phyloP scores from a whole-genome alignment of 805 yeast genomes.

The Saturnispora diversa region DNA sequence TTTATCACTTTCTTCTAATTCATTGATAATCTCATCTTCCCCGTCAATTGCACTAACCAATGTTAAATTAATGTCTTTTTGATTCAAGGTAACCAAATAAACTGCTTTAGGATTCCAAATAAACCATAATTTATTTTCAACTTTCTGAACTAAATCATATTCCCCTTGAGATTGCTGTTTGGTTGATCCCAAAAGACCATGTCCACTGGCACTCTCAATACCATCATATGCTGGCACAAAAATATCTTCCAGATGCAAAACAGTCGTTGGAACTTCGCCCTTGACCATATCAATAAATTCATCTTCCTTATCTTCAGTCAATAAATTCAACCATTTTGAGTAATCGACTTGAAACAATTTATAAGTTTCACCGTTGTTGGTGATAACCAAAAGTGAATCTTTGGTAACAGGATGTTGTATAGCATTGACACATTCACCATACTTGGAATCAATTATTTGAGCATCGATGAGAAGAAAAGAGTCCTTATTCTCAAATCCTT shows the following conservation, averaged over 20 bases:
- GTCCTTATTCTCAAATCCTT: constrained; percentile 10
- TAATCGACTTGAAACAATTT: constrained; percentile 24
- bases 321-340: constrained; percentile 21
- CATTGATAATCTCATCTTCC: neutral
- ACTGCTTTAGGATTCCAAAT: constrained; percentile 22
- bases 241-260: constrained; percentile 17
- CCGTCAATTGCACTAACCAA: constrained; percentile 9
- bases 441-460: constrained; percentile 8
- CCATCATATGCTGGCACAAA: constrained; percentile 9
- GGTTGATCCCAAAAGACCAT: neutral
- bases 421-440: constrained; percentile 14
- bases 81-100: constrained; percentile 15
- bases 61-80: constrained; percentile 13
- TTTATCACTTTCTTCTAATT: neutral
- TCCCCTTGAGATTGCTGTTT: neutral
- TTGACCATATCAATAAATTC: constrained; percentile 15
- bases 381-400: constrained; percentile 18
- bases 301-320: constrained; percentile 17
- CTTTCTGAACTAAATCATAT: neutral
- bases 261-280: constrained; percentile 19
- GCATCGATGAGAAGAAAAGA: constrained; percentile 13
- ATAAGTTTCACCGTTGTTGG: constrained; percentile 15
- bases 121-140: constrained; percentile 20
- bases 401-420: constrained; percentile 18
- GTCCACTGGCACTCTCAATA: constrained; percentile 3